Evolutionary conservation across 192 early-diverging fungal species (phyloP), one percentile per base, ranked within the genome.

Genomic region (Umbelopsis sp.): DNA sequence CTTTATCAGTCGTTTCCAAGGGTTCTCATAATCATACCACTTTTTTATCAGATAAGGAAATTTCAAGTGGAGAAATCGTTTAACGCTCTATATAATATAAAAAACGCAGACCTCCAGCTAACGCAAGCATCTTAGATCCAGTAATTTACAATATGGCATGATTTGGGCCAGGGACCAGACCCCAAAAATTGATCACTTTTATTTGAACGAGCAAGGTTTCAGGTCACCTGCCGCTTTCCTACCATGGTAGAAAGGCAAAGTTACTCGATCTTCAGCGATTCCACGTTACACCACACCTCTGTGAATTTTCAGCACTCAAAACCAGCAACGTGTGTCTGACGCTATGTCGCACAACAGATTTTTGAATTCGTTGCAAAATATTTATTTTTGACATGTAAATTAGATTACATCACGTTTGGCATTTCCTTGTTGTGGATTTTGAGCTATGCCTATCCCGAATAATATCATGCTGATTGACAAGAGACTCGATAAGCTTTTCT

Each of bases 211-310:
- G 15, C 15, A 49, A 49, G 10, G 5, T 49, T 61, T 61, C 3
- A 13, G 55, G 55, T 61, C 55, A 61, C 12, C 55, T 25, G 30
- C 13, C 55, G 16, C 30, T 25, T 61, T 61, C 55, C 55, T 25
- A 61, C 48, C 23, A 35, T 61, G 30, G 55, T 61, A 61, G 25
- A 25, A 11, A 61, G 55, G 16, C 30, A 35, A 16, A 49, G 2
- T 2, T 10, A 10, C 18, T 49, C 15, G 18, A 49, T 16, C 18
- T 49, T 6, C 48, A 49, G 48, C 48, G 48, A 12, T 2, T 49
- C 18, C 16, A 49, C 0, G 48, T 49, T 49, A 49, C 48, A 21
- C 37, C 10, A 41, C 37, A 41, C 37, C 37, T 41, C 37, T 41
- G 37, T 41, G 37, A 41, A 41, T 41, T 6, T 41, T 18, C 48